Conservation (phyloP, 2,329 filamentous ascomycete species). For the Trichoderma afroharzianum region DNA sequence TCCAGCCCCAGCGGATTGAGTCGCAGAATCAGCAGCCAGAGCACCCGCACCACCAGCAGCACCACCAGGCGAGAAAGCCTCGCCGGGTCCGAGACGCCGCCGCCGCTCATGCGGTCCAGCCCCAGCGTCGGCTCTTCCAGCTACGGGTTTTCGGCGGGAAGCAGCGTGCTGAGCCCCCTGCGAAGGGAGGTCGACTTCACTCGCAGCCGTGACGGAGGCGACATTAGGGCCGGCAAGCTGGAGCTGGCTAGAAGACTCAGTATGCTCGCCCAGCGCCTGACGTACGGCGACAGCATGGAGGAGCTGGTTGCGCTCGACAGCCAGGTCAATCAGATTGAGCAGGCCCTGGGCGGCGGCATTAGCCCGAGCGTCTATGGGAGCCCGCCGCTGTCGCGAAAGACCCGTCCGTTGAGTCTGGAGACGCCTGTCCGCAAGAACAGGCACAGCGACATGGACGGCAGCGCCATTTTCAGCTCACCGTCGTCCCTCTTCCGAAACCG, state of each 20-base stretch:
- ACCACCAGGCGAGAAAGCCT: conserved; percentile 15
- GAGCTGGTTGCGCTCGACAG: conserved; percentile 32
- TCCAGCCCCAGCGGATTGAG: conserved; percentile 11
- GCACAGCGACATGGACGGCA: conserved; percentile 20
- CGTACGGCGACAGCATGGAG: conserved; percentile 33
- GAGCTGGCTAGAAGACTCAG: conserved; percentile 43
- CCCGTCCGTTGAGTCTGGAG: conserved; percentile 24
- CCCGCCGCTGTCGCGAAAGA: conserved; percentile 17
- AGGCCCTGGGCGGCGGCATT: conserved; percentile 19
- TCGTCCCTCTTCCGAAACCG: conserved; percentile 36
- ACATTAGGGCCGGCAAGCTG: conserved; percentile 35
- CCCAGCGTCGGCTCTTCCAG: conserved; percentile 33
- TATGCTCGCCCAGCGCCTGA: conserved; percentile 38
- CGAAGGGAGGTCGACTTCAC: conserved; percentile 28
- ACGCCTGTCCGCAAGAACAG: conserved; percentile 25
- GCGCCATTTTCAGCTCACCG: conserved; percentile 34
- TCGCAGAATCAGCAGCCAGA: conserved; percentile 19
- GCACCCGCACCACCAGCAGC: conserved; percentile 19
- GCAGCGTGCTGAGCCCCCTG: conserved; percentile 30
- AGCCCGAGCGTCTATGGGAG: conserved; percentile 19
- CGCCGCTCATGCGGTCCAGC: conserved; percentile 31
- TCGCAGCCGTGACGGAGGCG: conserved; percentile 20
- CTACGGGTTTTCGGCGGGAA: conserved; percentile 30
- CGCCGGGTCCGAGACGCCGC: conserved; percentile 15
- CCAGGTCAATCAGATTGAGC: conserved; percentile 39